These are phyloP conservation scores for Globisporangium solare DNA, from an alignment of 352 stramenopile genomes.

Conservation along the genomic window DNA sequence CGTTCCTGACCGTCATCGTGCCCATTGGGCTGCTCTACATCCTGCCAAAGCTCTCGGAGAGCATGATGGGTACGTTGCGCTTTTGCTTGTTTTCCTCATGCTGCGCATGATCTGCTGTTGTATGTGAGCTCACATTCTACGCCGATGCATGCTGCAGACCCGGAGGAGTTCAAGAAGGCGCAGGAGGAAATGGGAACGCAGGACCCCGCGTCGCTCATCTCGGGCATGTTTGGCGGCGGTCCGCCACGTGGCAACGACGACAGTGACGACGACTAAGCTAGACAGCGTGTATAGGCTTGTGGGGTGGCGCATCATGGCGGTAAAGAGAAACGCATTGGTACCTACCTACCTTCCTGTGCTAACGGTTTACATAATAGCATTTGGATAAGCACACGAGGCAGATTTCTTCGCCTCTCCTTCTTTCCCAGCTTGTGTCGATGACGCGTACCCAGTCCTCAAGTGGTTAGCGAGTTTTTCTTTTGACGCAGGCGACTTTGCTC, in stretches of 20 bases:
- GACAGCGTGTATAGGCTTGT: no score
- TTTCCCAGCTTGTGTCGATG: no score
- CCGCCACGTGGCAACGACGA: conserved; percentile 39
- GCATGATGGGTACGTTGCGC: conserved; percentile 75
- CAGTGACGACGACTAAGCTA: conserved; percentile 63
- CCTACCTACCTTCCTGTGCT: no score
- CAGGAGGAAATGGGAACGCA: conserved; percentile 78
- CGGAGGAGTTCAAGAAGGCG: conserved; percentile 84
- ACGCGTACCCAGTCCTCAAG: no score
- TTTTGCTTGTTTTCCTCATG: conserved; percentile 1
- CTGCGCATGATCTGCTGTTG: neutral
- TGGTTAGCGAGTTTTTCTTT: no score
- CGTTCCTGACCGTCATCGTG: conserved; percentile 74
- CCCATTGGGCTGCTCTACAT: conserved; percentile 77
- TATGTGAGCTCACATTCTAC: neutral
- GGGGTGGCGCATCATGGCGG: no score
- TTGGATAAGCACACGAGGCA: no score
- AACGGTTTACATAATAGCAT: no score
- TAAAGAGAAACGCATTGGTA: no score
- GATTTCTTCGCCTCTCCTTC: no score
- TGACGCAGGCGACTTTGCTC: no score
- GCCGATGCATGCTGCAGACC: conserved; percentile 32
- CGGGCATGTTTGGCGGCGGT: conserved; percentile 68
- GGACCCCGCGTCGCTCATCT: conserved; percentile 62
- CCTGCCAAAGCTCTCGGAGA: conserved; percentile 73